Evolutionary conservation across 495 filamentous ascomycete genomes (phyloP).

Genomic region (Penicillium angulare): DNA sequence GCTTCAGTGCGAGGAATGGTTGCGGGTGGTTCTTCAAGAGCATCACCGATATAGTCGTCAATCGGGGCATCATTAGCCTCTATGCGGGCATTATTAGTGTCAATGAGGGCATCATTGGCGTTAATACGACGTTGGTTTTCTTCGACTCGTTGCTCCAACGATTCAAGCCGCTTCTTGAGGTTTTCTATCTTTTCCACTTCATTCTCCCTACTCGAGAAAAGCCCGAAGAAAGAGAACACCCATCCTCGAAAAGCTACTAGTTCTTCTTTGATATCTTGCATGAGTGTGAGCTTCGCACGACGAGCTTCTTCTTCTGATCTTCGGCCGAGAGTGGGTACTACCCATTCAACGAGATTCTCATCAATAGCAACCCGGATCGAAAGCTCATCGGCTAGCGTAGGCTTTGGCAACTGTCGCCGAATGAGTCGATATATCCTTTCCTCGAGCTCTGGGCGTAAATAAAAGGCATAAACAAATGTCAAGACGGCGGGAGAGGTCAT

Average conservation of each 20-base stretch:
- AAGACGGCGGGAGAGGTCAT: constrained; percentile 35
- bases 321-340: constrained; percentile 44
- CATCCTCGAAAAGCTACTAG: constrained; percentile 29
- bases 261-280: constrained; percentile 41
- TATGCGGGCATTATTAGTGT: too few relatives aligned
- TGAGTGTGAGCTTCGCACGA: constrained; percentile 38
- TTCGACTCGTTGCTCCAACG: too few relatives aligned
- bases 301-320: constrained; percentile 40
- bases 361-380: constrained; percentile 47
- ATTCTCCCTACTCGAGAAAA: constrained; percentile 18
- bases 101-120: too few relatives aligned
- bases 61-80: too few relatives aligned
- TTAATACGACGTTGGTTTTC: too few relatives aligned
- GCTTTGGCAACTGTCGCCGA: constrained; percentile 45
- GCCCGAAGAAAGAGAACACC: constrained; percentile 33
- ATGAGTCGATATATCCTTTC: constrained; percentile 44
- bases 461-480: constrained; percentile 35
- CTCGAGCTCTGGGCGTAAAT: constrained; percentile 41
- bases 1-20: constrained; percentile 3
- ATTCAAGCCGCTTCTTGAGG: too few relatives aligned
- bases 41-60: too few relatives aligned
- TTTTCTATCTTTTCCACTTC: too few relatives aligned
- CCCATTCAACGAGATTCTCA: constrained; percentile 50
- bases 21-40: constrained; percentile 7
- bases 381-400: constrained; percentile 40